Percentiles rank a stretch among this genome's conserved stretches.
phyloP scores from a whole-genome alignment of 2,329 filamentous ascomycete genomes.

The Zalaria obscura region DNA sequence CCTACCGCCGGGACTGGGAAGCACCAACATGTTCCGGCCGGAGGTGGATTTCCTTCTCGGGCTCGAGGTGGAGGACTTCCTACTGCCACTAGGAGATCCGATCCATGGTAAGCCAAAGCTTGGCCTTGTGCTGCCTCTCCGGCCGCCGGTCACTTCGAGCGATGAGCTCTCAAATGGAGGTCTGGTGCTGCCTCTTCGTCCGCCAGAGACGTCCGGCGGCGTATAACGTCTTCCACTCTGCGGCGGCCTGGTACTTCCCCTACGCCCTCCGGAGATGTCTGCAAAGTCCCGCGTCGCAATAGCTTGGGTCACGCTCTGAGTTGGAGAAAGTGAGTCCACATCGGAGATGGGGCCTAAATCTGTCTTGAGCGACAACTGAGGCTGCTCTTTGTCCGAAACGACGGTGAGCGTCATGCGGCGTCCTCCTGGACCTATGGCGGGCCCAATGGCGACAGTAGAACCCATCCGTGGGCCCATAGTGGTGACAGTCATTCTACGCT shows the following conservation, averaged over 20 bases:
- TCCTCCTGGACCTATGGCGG: background rate
- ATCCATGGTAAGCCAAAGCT: background rate
- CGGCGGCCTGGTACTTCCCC: background rate
- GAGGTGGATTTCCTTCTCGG: background rate
- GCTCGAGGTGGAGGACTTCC: background rate
- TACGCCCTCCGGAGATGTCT: background rate
- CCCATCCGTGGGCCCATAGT: slow-evolving; percentile 5
- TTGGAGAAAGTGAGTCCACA: background rate
- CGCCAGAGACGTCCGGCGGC: background rate
- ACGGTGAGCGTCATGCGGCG: background rate
- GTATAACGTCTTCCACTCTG: background rate
- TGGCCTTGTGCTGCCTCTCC: background rate
- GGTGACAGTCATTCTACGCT: slow-evolving; percentile 6
- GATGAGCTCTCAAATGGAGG: background rate
- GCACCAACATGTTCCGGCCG: background rate
- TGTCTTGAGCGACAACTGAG: background rate
- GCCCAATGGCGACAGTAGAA: background rate
- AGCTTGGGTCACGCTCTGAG: background rate
- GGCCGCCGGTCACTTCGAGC: too few species aligned
- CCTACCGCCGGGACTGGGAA: background rate
- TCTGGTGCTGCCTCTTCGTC: background rate
- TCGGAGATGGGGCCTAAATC: background rate
- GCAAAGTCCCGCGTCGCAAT: background rate
- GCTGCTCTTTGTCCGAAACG: background rate
- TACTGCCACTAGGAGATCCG: background rate